phyloP scores from a whole-genome alignment of 306 rosid species.

The Fagus sylvatica region DNA sequence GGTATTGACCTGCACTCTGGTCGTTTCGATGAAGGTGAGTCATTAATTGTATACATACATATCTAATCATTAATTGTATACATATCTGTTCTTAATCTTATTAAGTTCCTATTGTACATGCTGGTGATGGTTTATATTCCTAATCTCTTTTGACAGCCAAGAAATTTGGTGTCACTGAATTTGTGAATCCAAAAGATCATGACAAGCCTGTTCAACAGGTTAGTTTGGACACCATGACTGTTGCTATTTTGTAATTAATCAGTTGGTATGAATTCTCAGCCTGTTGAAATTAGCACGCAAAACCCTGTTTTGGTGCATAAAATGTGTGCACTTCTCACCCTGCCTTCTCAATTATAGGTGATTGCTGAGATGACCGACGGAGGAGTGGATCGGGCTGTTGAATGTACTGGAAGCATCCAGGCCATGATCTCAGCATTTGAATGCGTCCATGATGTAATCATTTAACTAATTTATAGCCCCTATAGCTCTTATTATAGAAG shows the following conservation, averaged over 20 bases:
- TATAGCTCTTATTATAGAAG: not conserved
- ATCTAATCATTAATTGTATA: not conserved
- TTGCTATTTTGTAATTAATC: not conserved
- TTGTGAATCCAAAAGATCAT: slow-evolving; percentile 87
- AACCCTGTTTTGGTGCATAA: too few relatives aligned
- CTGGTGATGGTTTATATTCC: slow-evolving; percentile 4
- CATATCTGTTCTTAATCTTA: too few relatives aligned
- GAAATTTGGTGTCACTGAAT: slow-evolving; percentile 82
- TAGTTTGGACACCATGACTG: slow-evolving; percentile 12
- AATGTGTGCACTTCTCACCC: too few relatives aligned
- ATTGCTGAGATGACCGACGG: slow-evolving; percentile 81
- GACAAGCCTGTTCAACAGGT: slow-evolving; percentile 84
- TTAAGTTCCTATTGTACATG: not conserved
- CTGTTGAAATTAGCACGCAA: too few relatives aligned
- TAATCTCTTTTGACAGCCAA: slow-evolving; percentile 55
- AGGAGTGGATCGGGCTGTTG: slow-evolving; percentile 88
- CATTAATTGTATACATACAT: not conserved
- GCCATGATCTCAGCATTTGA: slow-evolving; percentile 92
- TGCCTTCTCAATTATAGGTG: slow-evolving; percentile 38
- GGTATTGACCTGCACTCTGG: slow-evolving; percentile 77
- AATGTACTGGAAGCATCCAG: slow-evolving; percentile 81
- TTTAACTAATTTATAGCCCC: not conserved
- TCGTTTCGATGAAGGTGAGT: slow-evolving; percentile 70
- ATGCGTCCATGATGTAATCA: slow-evolving; percentile 80
- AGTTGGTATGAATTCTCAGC: not conserved